A percentile compares a stretch with the other conserved stretches of the same genome.
phyloP scores from a whole-genome alignment of 352 stramenopile genomes.

The Discostella stelligera region DNA sequence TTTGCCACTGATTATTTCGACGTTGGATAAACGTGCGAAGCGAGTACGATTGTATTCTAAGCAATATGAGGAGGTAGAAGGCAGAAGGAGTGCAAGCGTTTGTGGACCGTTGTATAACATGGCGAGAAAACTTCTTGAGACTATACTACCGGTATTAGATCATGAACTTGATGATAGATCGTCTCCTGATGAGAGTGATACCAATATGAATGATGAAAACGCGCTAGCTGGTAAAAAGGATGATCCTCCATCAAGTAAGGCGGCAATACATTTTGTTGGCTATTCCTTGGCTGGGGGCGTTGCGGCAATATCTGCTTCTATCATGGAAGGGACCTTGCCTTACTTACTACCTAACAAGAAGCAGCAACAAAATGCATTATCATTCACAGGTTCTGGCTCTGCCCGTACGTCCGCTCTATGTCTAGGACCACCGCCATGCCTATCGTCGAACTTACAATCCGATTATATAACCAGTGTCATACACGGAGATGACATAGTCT shows the following conservation, averaged over 20 bases:
- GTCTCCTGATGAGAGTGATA: conserved; percentile 1
- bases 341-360: conserved; percentile 29
- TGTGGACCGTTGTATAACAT: conserved; percentile 56
- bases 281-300: conserved; percentile 68
- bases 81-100: conserved; percentile 45
- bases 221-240: background rate
- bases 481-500: conserved; percentile 77
- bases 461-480: conserved; percentile 73
- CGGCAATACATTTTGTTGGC: conserved; percentile 77
- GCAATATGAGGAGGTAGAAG: background rate
- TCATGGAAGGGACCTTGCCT: conserved; percentile 71
- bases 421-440: conserved; percentile 66
- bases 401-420: conserved; percentile 61
- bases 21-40: conserved; percentile 40
- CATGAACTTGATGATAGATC: background rate
- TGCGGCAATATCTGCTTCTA: conserved; percentile 61
- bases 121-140: conserved; percentile 50
- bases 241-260: background rate
- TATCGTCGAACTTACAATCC: conserved; percentile 70
- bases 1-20: conserved; percentile 35
- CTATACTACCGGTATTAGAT: conserved; percentile 45
- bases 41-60: conserved; percentile 31
- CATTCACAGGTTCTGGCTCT: conserved; percentile 37
- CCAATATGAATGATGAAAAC: conserved; percentile 7
- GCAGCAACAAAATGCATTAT: conserved; percentile 7